Evolutionary conservation across 2,329 filamentous ascomycete species (phyloP), one percentile per base, ranked within the genome.

Genomic region (Cyphellophora europaea): DNA sequence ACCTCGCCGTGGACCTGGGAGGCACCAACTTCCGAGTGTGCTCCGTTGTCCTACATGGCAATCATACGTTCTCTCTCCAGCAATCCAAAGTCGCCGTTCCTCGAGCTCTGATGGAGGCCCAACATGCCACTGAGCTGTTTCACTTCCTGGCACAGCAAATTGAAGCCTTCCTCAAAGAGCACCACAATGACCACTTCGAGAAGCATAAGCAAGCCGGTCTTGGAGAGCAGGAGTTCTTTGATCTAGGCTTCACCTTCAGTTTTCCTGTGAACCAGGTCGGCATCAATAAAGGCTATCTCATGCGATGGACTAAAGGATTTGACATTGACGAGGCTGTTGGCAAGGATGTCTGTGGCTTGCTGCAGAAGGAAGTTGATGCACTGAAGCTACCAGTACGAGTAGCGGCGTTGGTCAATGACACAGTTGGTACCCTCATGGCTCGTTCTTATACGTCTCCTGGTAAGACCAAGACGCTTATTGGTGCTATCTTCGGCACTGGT

Each of bases 21-120:
- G 91, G 91, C 51, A 98, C 91, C 46, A 98, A 98, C 66, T 94
- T 96, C 63, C 82, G 91, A 50, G 91, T 98, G 53, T 98, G 91
- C 67, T 95, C 89, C 28, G 82, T 98, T 53, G 75, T 84, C 50
- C 71, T 98, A 42, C 88, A 94, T 56, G 91, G 91, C 53, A 86
- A 96, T 65, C 88, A 82, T 51, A 95, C 87, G 38, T 96, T 95
- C 69, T 85, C 84, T 60, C 75, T 96, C 50, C 93, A 82, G 35
- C 93, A 86, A 66, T 85, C 77, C 62, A 96, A 96, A 65, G 82
- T 93, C 38, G 75, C 87, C 42, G 93, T 98, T 38, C 91, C 91
- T 5, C 80, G 77, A 48, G 74, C 89, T 47, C 70, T 96, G 54
- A 96, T 96, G 91, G 74, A 82, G 19, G 85, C 88, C 31, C 79